Evolutionary conservation across 2,329 filamentous ascomycete genomes (phyloP).

Genomic region (Graphilbum ipis-grandicollis): DNA sequence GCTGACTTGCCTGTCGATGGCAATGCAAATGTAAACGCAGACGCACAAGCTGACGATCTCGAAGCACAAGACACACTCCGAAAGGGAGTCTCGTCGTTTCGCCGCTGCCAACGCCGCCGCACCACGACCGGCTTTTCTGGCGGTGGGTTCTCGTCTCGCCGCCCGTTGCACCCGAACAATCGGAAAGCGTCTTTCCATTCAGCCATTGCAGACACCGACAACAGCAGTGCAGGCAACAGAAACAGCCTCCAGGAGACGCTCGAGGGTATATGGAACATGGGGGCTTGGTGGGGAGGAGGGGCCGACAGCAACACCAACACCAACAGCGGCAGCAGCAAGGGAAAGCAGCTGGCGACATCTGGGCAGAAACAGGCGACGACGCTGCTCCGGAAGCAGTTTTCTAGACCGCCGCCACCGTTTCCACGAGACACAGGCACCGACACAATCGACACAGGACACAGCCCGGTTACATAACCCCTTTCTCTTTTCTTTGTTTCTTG

Average conservation of each 20-base stretch:
- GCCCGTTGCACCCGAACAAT: background rate
- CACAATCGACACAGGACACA: too few relatives aligned
- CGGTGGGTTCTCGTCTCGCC: too few relatives aligned
- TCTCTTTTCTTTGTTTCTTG: too few relatives aligned
- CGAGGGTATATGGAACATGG: conserved; percentile 33
- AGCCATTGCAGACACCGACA: background rate
- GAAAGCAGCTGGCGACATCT: too few relatives aligned
- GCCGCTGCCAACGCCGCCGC: conserved; percentile 28
- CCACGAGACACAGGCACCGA: too few relatives aligned
- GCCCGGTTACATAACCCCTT: too few relatives aligned
- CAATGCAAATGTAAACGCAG: conserved; percentile 8
- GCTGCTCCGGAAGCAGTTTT: too few relatives aligned
- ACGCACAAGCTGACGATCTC: conserved; percentile 6
- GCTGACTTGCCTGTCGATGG: background rate
- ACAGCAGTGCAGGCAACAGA: background rate
- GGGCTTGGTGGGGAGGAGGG: conserved; percentile 44
- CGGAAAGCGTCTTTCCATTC: background rate
- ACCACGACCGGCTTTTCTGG: conserved; percentile 46
- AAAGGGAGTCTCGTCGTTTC: too few relatives aligned
- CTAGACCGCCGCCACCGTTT: too few relatives aligned
- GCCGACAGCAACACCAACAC: too few relatives aligned
- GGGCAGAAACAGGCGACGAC: too few relatives aligned
- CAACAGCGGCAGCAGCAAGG: conserved; percentile 5
- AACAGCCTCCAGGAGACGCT: conserved; percentile 28
- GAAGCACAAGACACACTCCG: too few relatives aligned